Evolutionary conservation across 1,139 yeast species (phyloP), one percentile per base, ranked within the genome.

Genomic region (Barnettozyma hawaiiensis): DNA sequence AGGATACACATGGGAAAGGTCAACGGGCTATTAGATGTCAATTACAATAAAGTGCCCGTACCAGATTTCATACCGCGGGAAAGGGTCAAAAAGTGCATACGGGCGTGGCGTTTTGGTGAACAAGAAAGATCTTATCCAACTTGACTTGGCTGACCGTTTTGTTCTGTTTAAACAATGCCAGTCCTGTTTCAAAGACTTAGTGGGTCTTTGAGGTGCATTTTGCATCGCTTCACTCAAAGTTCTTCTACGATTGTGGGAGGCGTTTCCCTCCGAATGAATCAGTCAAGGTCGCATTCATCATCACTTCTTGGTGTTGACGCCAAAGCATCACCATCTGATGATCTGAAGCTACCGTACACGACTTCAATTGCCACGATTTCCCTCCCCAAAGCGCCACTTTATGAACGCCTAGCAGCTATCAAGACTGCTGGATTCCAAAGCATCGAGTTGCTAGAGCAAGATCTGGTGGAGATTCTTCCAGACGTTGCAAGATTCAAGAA

Each of bases 331-430:
- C 7, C 5, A 26, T 26, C 29, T 6, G n/a, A 2, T 26, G 29
- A n/a, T 14, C 14, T 19, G 18, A 14, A 8, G 14, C 29, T 37
- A 9, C 40, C 42, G 3, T 39, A 35, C 20, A 20, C 14, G 7
- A 38, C 40, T 3, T 35, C 40, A 16, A 43, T 43, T 23, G 43
- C 45, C 3, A 43, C 45, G 6, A 28, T 28, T 8, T 35, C 45
- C 4, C 26, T 43, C 15, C 40, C 43, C 14, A 35, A 22, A 21
- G 35, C 40, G 2, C 33, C 40, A 3, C 28, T 43, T 6, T 33
- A 21, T 19, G 43, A 39, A 2, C 35, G 36, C 11, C 12, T 35
- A 2, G 14, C 18, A 12, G 32, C 35, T 3, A 39, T 43, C 8
- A 39, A 35, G 15, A 21, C 19, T n/a, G 43, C 45, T 6, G 43